Conservation (phyloP, 306 rosid genomes). For the Vicia sativa region DNA sequence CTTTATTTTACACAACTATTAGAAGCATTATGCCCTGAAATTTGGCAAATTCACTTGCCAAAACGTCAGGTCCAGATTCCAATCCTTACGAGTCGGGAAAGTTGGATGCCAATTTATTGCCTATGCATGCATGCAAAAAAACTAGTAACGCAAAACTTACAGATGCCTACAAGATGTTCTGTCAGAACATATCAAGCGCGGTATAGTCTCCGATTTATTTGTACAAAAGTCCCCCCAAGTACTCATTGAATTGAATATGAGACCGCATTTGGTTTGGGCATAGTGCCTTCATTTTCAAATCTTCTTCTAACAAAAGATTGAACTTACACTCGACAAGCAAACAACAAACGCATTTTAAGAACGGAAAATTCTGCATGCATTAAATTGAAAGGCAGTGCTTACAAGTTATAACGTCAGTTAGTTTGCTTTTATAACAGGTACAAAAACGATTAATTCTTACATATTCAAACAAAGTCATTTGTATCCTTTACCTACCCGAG, state of each 20-base stretch:
- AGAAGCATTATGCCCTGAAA: neutral
- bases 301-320: neutral
- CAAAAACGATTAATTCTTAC: neutral
- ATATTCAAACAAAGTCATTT: constrained; percentile 21
- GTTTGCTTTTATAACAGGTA: neutral
- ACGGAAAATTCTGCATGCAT: neutral
- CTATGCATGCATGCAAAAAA: neutral
- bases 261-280: neutral
- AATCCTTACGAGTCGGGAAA: neutral
- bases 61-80: neutral
- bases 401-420: neutral
- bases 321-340: neutral
- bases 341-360: neutral
- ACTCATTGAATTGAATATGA: neutral
- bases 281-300: neutral
- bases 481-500: neutral
- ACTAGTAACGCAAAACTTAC: neutral
- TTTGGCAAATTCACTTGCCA: neutral
- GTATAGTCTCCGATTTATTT: neutral
- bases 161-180: neutral
- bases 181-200: neutral
- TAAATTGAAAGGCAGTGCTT: neutral
- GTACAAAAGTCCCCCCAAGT: neutral
- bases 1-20: neutral
- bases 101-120: neutral